A percentile compares a stretch with the other conserved stretches of the same genome.
Evolutionary conservation across 2,329 filamentous ascomycete genomes (phyloP).

Genomic region (Pestalotiopsis fici): DNA sequence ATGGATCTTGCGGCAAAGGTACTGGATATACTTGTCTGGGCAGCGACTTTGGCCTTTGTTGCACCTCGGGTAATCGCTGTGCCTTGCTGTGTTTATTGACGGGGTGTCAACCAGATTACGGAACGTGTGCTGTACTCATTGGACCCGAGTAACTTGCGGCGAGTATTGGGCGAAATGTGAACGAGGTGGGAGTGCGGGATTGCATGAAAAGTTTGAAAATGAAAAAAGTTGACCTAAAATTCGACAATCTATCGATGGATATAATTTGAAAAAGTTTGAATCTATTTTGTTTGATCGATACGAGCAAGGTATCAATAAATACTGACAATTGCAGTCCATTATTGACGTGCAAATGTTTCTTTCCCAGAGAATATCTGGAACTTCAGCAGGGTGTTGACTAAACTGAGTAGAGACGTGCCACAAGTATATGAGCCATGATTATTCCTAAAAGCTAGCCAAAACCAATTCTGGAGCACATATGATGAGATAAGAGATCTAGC

Average conservation of each 20-base stretch:
- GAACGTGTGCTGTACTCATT: constrained; percentile 12
- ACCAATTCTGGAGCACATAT: too few species aligned
- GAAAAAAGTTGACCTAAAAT: background rate
- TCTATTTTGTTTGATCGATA: too few species aligned
- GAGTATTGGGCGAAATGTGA: background rate
- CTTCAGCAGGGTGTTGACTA: too few species aligned
- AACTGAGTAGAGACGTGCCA: too few species aligned
- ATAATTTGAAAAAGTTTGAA: too few species aligned
- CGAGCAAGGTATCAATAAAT: too few species aligned
- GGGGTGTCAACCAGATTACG: constrained; percentile 17
- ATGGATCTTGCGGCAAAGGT: constrained; percentile 21
- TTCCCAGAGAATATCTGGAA: too few species aligned
- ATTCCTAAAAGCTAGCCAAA: too few species aligned
- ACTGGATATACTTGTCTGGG: constrained; percentile 19
- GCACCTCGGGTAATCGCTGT: constrained; percentile 15
- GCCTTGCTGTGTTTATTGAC: constrained; percentile 19
- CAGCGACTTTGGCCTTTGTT: constrained; percentile 19
- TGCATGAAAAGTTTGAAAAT: background rate
- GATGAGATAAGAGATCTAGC: too few species aligned
- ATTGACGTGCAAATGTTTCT: too few species aligned
- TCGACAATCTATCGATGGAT: background rate
- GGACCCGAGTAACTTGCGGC: background rate
- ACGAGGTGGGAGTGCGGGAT: background rate
- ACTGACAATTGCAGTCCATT: too few species aligned
- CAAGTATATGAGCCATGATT: too few species aligned